Evolutionary conservation across 2,329 filamentous ascomycete genomes (phyloP).

Genomic region (Botrytis deweyae): DNA sequence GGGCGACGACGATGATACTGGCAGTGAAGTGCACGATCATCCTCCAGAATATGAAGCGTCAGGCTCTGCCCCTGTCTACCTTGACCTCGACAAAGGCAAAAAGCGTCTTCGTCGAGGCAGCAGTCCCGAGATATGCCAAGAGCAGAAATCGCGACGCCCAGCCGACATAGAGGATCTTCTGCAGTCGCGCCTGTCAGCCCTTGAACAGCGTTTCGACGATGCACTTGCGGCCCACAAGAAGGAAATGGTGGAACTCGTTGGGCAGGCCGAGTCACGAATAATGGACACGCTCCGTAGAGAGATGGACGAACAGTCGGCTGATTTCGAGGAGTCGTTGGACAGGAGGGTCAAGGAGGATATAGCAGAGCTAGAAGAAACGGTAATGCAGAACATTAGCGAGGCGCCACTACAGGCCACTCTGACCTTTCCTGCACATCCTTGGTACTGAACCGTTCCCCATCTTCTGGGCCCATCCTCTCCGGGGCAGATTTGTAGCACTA

Average conservation of each 20-base stretch:
- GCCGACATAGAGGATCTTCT: constrained; percentile 3
- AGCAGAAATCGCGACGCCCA: constrained; percentile 8
- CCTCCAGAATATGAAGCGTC: constrained; percentile 8
- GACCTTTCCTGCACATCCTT: constrained; percentile 12
- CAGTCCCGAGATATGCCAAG: constrained; percentile 1
- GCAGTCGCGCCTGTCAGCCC: constrained; percentile 5
- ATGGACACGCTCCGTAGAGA: constrained; percentile 10
- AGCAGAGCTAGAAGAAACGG: constrained; percentile 7
- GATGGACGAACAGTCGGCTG: constrained; percentile 3
- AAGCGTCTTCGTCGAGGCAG: constrained; percentile 7
- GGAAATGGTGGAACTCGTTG: background rate
- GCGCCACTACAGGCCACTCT: constrained; percentile 14
- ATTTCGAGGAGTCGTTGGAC: constrained; percentile 7
- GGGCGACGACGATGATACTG: background rate
- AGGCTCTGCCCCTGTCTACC: constrained; percentile 6
- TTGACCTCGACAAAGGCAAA: constrained; percentile 6
- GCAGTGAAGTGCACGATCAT: constrained; percentile 6
- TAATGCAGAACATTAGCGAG: constrained; percentile 13
- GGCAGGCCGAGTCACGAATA: constrained; percentile 9
- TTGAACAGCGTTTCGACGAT: constrained; percentile 3
- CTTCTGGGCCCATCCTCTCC: background rate
- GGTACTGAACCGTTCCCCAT: constrained; percentile 3
- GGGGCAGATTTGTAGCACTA: background rate
- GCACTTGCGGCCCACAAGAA: constrained; percentile 3
- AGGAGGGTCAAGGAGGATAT: constrained; percentile 11